Conservation (phyloP, 805 yeast species). For the Metschnikowia cubensis region DNA sequence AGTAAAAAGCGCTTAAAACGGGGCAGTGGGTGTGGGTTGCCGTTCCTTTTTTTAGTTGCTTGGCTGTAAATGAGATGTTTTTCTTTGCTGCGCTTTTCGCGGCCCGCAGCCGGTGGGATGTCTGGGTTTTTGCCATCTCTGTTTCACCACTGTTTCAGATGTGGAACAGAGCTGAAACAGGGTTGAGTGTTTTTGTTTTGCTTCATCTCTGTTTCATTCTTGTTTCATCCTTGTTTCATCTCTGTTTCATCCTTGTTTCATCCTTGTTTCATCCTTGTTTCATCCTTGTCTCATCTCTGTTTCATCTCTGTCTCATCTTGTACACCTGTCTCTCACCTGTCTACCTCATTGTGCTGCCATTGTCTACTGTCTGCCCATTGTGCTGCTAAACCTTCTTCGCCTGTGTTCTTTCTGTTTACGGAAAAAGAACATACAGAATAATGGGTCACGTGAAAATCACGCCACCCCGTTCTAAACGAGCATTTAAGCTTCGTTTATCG, state of each 20-base stretch:
- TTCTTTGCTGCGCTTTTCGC: constrained; percentile 4
- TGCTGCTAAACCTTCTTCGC: too few species aligned
- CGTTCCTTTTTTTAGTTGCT: constrained; percentile 4
- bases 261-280: neutral
- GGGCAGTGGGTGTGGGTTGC: neutral
- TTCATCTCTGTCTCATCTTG: too few species aligned
- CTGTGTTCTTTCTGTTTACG: too few species aligned
- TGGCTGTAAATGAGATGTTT: constrained; percentile 2
- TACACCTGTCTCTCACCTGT: too few species aligned
- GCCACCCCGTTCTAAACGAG: too few species aligned
- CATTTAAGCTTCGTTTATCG: too few species aligned
- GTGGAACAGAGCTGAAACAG: neutral
- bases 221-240: neutral
- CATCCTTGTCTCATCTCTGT: neutral
- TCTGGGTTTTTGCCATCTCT: neutral
- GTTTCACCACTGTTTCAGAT: neutral
- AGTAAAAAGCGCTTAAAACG: too few species aligned
- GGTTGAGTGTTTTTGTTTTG: neutral
- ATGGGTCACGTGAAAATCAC: too few species aligned
- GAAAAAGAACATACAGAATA: too few species aligned
- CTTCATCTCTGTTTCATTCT: neutral
- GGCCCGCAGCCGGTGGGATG: neutral
- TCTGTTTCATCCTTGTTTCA: neutral
- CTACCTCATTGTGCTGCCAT: too few species aligned
- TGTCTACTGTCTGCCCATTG: too few species aligned